Conservation (phyloP, 1,284 basidiomycete genomes). For the Ceratobasidium theobromae region DNA sequence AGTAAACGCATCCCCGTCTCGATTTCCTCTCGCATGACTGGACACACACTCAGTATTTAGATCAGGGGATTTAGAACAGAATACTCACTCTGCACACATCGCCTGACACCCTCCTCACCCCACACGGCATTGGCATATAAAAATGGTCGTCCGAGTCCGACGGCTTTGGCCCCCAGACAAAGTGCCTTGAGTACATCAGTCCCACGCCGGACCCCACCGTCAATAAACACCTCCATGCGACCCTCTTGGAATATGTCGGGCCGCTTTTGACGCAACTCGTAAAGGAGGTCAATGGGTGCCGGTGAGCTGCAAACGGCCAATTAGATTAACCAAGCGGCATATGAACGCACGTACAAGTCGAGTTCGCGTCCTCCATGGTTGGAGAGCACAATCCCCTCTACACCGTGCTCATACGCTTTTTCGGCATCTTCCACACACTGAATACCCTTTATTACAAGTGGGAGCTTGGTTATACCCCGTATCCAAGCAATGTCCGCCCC, state of each 20-base stretch:
- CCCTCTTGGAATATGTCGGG: slow-evolving; percentile 44
- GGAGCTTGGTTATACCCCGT: slow-evolving; percentile 33
- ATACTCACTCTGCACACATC: slow-evolving; percentile 49
- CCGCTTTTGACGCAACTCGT: slow-evolving; percentile 45
- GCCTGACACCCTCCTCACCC: slow-evolving; percentile 45
- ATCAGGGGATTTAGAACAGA: too few species aligned
- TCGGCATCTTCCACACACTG: slow-evolving; percentile 42
- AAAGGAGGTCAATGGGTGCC: slow-evolving; percentile 46
- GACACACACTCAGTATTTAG: neutral
- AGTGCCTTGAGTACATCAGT: slow-evolving; percentile 51
- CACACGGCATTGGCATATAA: slow-evolving; percentile 46
- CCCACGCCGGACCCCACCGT: slow-evolving; percentile 50
- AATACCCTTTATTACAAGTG: slow-evolving; percentile 33
- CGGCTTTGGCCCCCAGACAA: slow-evolving; percentile 50
- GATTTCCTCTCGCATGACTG: slow-evolving; percentile 53
- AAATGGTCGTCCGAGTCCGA: slow-evolving; percentile 48
- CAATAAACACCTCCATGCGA: slow-evolving; percentile 45
- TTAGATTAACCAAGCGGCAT: neutral
- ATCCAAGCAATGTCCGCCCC: slow-evolving; percentile 37
- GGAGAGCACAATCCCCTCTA: slow-evolving; percentile 46
- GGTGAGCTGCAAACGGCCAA: slow-evolving; percentile 41
- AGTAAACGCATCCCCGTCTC: slow-evolving; percentile 51
- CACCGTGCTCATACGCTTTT: slow-evolving; percentile 45
- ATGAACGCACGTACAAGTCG: slow-evolving; percentile 37
- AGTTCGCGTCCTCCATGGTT: slow-evolving; percentile 46